These are phyloP conservation scores for Thalassiosira ordinaria DNA, from an alignment of 352 stramenopile genomes.

Conservation along the genomic window DNA sequence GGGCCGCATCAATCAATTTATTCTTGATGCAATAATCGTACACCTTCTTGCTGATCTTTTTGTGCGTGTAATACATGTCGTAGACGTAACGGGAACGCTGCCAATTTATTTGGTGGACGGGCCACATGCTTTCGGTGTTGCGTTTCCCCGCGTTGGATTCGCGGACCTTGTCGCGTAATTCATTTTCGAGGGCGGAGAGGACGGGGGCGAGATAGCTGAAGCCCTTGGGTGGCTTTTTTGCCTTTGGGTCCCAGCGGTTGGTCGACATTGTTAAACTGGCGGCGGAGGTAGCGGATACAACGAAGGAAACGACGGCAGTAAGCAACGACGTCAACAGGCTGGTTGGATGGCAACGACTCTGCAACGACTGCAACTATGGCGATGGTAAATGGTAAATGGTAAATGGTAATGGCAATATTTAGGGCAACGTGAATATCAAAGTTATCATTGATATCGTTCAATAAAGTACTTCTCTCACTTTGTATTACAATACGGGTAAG, in stretches of 20 bases:
- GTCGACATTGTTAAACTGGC: constrained; percentile 53
- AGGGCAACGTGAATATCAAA: no score
- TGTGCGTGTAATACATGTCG: constrained; percentile 98
- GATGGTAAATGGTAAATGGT: constrained; percentile 10
- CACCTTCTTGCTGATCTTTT: constrained; percentile 93
- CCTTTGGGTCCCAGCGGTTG: constrained; percentile 62
- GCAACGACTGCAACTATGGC: no score
- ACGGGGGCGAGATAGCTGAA: constrained; percentile 95
- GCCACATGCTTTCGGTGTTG: constrained; percentile 98
- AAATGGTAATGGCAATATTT: background rate
- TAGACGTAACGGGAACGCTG: constrained; percentile 98
- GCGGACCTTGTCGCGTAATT: constrained; percentile 97
- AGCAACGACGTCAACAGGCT: no score
- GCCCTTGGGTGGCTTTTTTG: constrained; percentile 88
- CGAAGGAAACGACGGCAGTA: no score
- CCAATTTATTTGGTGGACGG: constrained; percentile 99
- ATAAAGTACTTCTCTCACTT: no score
- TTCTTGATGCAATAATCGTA: constrained; percentile 97
- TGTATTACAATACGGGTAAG: no score
- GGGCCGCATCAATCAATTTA: constrained; percentile 93
- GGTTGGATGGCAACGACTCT: no score
- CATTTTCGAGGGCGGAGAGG: constrained; percentile 95
- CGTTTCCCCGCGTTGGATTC: constrained; percentile 95
- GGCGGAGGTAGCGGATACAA: no score
- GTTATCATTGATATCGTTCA: no score